Base-by-base conservation (phyloP, 805 yeast species). In the Pichia ethanolica region DNA sequence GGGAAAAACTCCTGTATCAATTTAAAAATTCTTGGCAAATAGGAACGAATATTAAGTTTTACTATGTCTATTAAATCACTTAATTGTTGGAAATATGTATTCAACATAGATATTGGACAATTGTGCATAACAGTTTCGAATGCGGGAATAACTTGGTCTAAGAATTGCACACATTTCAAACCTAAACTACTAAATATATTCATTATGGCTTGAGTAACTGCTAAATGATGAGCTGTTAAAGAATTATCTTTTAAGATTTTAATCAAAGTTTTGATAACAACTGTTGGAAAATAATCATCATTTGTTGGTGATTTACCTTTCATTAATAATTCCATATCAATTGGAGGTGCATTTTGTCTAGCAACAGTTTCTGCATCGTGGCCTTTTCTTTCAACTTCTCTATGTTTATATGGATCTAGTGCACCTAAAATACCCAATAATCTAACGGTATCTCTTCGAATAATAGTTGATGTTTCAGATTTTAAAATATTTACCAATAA, bases 251-350 rank as follows among this genome's bases (percentile, higher is more conserved):
- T 83, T 40, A 93, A 68, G 20, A 93, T 84, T 52, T 83, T 87
- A 81, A 90, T 77, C 53, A 93, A 69, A 7, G 90, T 87, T 42
- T 82, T 82, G 41, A 93, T 87, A 0, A 91, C 98, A 27, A 93
- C 98, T 0, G 97, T 89, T 3, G 98, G 96, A 59, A 87, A 90
- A 59, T 90, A 93, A 57, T 91, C 97, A 49, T 90, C 98, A 56
- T 78, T 77, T 0, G 95, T 83, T 1, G 98, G 98, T 7, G 96
- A 85, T 76, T 88, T 86, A 5, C 97, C 97, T 59, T 87, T 87
- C 90, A 93, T 89, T 46, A 93, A 71, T 27, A 93, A 70, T 6
- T 91, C 88, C 55, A 91, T 86, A 59, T 93, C 99, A 7, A 89
- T 81, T 0, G 97, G 85, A 4, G 96, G 93, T 3, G 91, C 89